phyloP scores from a whole-genome alignment of 805 yeast species.

The Millerozyma miso region DNA sequence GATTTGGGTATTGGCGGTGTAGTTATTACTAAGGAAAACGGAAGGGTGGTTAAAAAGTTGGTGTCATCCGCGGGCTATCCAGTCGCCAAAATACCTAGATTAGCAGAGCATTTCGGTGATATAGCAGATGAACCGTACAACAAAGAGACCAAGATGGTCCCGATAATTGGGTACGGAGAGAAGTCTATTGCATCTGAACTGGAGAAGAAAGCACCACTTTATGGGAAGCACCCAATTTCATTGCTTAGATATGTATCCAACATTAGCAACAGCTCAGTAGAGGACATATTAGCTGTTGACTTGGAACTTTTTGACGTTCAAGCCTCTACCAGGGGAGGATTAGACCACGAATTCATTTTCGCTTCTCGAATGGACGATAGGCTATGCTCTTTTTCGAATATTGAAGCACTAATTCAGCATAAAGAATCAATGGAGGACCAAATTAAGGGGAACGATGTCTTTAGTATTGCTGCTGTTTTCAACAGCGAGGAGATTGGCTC shows the following conservation, averaged over 20 bases:
- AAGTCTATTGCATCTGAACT: conserved; percentile 18
- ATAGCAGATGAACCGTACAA: conserved; percentile 25
- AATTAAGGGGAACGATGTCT: conserved; percentile 21
- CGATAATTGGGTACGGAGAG: conserved; percentile 28
- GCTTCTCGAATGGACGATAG: conserved; percentile 41
- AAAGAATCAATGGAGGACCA: conserved; percentile 10
- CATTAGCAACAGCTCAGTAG: conserved; percentile 17
- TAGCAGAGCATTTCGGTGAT: conserved; percentile 36
- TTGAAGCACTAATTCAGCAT: conserved; percentile 28
- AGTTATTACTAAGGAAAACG: conserved; percentile 21
- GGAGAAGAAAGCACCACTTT: conserved; percentile 24
- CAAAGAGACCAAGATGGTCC: conserved; percentile 35
- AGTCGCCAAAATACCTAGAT: conserved; percentile 35
- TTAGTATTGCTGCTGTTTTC: conserved; percentile 29
- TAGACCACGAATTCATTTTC: conserved; percentile 31
- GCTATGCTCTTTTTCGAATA: conserved; percentile 35
- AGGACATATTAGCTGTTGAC: conserved; percentile 27
- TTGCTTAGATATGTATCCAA: conserved; percentile 30
- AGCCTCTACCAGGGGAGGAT: conserved; percentile 33
- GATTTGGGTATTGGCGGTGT: conserved; percentile 42
- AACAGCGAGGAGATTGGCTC: conserved; percentile 43
- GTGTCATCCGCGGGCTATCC: conserved; percentile 33
- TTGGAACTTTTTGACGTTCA: conserved; percentile 36
- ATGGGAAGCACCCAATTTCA: conserved; percentile 26
- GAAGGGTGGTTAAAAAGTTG: conserved; percentile 20